Conservation (phyloP, 441 rosid genomes). For the Mallotus repandus region DNA sequence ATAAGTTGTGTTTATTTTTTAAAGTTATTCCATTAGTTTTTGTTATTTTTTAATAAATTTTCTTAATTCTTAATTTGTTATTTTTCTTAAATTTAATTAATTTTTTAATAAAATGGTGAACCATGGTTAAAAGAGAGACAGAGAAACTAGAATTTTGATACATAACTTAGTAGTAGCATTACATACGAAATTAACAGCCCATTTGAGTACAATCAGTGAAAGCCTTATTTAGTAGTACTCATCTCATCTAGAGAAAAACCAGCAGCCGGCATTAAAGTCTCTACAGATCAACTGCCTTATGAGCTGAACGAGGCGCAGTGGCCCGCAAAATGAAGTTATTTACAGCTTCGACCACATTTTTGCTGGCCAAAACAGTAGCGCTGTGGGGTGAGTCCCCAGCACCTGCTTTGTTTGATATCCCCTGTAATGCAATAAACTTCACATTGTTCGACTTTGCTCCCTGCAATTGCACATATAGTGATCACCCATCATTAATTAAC, state of each 20-base stretch:
- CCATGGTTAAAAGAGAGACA: no score
- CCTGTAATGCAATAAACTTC: neutral
- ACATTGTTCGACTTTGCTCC: neutral
- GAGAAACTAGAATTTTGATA: no score
- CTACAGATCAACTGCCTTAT: neutral
- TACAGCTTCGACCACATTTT: neutral
- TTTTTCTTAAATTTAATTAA: no score
- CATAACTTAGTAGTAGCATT: no score
- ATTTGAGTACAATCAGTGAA: neutral
- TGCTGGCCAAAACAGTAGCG: neutral
- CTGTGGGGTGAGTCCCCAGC: neutral
- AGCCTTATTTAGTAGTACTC: neutral
- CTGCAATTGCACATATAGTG: neutral
- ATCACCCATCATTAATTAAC: neutral
- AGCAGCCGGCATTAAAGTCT: neutral
- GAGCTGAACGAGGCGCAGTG: neutral
- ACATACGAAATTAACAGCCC: neutral
- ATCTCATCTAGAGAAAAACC: no score
- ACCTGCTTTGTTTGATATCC: neutral
- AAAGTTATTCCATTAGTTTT: no score
- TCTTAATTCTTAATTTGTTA: no score
- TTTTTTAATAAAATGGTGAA: no score
- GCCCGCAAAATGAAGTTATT: neutral
- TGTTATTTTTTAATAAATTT: no score
- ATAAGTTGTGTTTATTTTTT: no score